These are phyloP conservation scores for Boletus sp. DNA, from an alignment of 1,284 basidiomycete genomes.

Conservation along the genomic window DNA sequence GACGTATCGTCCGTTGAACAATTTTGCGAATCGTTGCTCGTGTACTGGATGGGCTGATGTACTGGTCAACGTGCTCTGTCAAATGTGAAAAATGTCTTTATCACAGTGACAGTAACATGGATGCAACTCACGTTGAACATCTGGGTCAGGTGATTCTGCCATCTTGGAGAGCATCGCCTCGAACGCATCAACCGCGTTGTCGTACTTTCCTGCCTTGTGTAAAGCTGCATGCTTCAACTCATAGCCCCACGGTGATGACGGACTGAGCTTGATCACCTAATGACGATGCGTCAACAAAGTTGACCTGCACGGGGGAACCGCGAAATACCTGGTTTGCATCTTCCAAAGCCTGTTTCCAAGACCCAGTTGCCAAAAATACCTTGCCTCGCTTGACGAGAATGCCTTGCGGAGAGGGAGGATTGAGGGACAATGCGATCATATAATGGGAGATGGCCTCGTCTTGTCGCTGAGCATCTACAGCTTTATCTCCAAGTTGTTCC, in stretches of 20 bases:
- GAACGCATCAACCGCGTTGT: background rate
- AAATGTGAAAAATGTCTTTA: background rate
- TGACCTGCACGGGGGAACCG: too few species aligned
- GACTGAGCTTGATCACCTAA: background rate
- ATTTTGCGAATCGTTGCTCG: background rate
- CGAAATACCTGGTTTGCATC: background rate
- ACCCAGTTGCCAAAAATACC: background rate
- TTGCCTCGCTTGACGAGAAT: background rate
- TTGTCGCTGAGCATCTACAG: background rate
- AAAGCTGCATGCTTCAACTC: background rate
- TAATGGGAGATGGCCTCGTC: background rate
- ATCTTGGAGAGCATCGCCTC: background rate
- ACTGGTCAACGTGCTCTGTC: background rate
- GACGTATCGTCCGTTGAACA: background rate
- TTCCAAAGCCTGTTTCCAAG: background rate
- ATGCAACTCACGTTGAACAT: background rate
- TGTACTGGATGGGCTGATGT: background rate
- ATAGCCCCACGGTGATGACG: background rate
- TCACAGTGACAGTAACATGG: background rate
- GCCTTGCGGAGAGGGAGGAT: background rate
- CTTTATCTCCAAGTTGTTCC: background rate
- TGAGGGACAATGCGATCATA: background rate
- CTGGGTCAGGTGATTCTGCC: background rate
- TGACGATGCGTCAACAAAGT: background rate
- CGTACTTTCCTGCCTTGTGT: background rate